Evolutionary conservation across 2,329 filamentous ascomycete species (phyloP).

Genomic region (Cryoendolithus antarcticus): DNA sequence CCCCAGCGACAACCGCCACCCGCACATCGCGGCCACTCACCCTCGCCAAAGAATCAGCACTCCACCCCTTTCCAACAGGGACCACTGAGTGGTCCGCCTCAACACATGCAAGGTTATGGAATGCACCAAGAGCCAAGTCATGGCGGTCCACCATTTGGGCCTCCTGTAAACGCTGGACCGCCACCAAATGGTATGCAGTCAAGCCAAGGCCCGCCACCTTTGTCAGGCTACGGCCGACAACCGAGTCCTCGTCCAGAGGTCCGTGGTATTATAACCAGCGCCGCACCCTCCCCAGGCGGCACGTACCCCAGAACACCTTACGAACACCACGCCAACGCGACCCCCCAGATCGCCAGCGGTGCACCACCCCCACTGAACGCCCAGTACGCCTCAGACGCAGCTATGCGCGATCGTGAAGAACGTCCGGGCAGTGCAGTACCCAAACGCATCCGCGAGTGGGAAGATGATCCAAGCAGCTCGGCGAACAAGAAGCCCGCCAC

Average conservation of each 20-base stretch:
- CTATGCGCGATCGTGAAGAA: slow-evolving; percentile 54
- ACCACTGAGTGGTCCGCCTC: slow-evolving; percentile 33
- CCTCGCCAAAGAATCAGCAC: slow-evolving; percentile 47
- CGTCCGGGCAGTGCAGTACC: slow-evolving; percentile 65
- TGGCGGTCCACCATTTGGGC: slow-evolving; percentile 5
- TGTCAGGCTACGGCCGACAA: slow-evolving; percentile 45
- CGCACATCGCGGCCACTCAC: slow-evolving; percentile 41
- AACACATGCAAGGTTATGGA: slow-evolving; percentile 7
- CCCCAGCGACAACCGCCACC: slow-evolving; percentile 32
- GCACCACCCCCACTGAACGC: slow-evolving; percentile 53
- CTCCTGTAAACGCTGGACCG: slow-evolving; percentile 9
- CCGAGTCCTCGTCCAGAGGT: slow-evolving; percentile 62
- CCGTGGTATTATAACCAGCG: slow-evolving; percentile 65
- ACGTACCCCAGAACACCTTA: slow-evolving; percentile 74
- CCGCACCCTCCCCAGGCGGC: slow-evolving; percentile 71
- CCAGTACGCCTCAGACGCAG: slow-evolving; percentile 49
- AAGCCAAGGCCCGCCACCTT: slow-evolving; percentile 28
- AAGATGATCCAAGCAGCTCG: slow-evolving; percentile 47
- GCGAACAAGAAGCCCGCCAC: slow-evolving; percentile 70
- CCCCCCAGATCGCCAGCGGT: slow-evolving; percentile 53
- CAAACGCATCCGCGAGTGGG: slow-evolving; percentile 88
- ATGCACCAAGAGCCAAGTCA: not conserved
- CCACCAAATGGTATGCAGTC: slow-evolving; percentile 13
- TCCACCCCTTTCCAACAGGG: slow-evolving; percentile 42
- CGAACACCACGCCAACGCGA: slow-evolving; percentile 57